phyloP scores from a whole-genome alignment of 306 rosid species.

The Quercus berberidifolia region DNA sequence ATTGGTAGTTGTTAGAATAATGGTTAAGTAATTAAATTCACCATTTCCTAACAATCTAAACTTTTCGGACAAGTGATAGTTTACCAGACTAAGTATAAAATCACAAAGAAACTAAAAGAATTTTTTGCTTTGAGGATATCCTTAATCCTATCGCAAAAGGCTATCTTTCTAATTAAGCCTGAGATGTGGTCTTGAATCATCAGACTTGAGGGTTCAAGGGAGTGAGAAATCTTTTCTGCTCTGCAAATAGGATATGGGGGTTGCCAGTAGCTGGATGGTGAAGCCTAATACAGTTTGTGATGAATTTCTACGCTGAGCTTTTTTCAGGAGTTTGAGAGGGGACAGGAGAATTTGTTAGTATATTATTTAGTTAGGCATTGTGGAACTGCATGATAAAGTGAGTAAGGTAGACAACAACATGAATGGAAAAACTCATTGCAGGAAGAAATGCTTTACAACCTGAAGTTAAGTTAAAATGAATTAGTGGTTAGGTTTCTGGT shows the following conservation, averaged over 20 bases:
- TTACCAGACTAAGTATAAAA: not conserved
- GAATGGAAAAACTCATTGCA: not conserved
- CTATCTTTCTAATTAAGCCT: not conserved
- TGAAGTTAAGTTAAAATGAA: too few species aligned
- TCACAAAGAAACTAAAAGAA: not conserved
- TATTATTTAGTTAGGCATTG: not conserved
- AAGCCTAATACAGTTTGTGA: not conserved
- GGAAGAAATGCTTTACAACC: too few species aligned
- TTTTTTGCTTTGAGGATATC: not conserved
- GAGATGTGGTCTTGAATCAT: not conserved
- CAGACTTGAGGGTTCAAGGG: too few species aligned
- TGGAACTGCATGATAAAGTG: not conserved
- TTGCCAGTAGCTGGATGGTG: not conserved
- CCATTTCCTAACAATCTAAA: too few species aligned
- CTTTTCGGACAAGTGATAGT: too few species aligned
- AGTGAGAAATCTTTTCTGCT: not conserved
- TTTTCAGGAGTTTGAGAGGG: too few species aligned
- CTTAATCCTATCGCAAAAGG: not conserved
- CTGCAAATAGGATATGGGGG: not conserved
- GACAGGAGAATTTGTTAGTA: not conserved
- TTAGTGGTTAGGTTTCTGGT: too few species aligned
- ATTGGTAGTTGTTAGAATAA: not conserved
- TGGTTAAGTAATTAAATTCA: too few species aligned
- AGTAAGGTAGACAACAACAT: not conserved
- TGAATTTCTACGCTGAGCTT: too few species aligned